phyloP scores from a whole-genome alignment of 139 green algal genomes.

The Chlorella sorokiniana region DNA sequence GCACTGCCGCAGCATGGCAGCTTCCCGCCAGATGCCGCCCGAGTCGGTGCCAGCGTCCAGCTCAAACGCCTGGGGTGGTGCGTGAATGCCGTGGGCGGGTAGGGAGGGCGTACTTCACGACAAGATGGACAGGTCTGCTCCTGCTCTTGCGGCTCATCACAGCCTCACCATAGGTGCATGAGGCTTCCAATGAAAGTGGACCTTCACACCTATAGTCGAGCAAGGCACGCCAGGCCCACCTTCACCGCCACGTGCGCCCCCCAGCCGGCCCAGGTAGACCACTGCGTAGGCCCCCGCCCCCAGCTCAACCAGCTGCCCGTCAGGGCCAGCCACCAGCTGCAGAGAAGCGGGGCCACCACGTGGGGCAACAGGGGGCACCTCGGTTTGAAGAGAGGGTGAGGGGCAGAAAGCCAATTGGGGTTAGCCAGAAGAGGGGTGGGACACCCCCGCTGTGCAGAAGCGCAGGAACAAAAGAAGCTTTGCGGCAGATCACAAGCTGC shows the following conservation, averaged over 20 bases:
- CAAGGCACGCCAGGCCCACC: background rate
- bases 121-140: too few relatives aligned
- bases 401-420: background rate
- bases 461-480: background rate
- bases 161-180: too few relatives aligned
- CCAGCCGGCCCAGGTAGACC: constrained; percentile 5
- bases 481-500: background rate
- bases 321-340: background rate
- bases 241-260: background rate
- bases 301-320: background rate
- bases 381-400: background rate
- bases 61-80: constrained; percentile 8
- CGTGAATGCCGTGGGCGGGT: too few relatives aligned
- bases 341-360: background rate
- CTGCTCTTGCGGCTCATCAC: too few relatives aligned
- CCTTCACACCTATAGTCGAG: too few relatives aligned
- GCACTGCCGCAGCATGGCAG: background rate
- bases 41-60: background rate
- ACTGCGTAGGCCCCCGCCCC: background rate
- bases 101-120: too few relatives aligned
- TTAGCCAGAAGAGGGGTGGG: background rate
- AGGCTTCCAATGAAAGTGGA: background rate
- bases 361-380: background rate
- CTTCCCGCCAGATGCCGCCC: background rate
- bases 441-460: background rate